Evolutionary conservation across 352 stramenopile genomes (phyloP).

Genomic region (Pythium folliculosum): DNA sequence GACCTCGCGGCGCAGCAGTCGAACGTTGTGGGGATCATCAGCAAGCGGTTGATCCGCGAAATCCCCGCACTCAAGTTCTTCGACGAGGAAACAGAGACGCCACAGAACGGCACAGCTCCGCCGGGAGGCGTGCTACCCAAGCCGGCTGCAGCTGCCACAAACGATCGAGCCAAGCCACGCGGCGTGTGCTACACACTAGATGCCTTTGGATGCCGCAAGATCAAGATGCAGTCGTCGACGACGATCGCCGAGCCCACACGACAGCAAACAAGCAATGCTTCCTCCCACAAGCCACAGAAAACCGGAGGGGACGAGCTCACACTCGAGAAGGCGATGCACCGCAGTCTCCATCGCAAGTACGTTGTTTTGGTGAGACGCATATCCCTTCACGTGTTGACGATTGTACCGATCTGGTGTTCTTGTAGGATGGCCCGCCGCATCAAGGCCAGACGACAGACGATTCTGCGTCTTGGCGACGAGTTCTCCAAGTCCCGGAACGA

Average conservation of each 20-base stretch:
- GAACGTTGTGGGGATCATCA: conserved; percentile 77
- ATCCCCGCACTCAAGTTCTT: conserved; percentile 83
- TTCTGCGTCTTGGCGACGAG: conserved; percentile 46
- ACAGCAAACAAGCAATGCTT: conserved; percentile 25
- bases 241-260: conserved; percentile 4
- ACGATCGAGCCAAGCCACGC: conserved; percentile 32
- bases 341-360: conserved; percentile 62
- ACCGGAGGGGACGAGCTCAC: conserved; percentile 40
- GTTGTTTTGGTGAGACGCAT: conserved; percentile 6
- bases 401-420: no score
- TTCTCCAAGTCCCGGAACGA: conserved; percentile 46
- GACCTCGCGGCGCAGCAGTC: conserved; percentile 60
- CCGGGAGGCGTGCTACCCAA: not conserved
- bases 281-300: conserved; percentile 36
- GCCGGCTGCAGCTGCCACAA: not conserved
- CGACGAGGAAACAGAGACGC: conserved; percentile 38
- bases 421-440: conserved; percentile 60
- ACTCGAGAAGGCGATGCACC: conserved; percentile 56
- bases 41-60: conserved; percentile 66
- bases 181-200: conserved; percentile 81
- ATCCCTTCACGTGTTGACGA: no score
- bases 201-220: conserved; percentile 52
- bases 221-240: conserved; percentile 67
- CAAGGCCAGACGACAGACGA: conserved; percentile 45
- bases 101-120: not conserved